Evolutionary conservation across 202 grass and related monocot species (phyloP).

Genomic region (Zoysia matrella): DNA sequence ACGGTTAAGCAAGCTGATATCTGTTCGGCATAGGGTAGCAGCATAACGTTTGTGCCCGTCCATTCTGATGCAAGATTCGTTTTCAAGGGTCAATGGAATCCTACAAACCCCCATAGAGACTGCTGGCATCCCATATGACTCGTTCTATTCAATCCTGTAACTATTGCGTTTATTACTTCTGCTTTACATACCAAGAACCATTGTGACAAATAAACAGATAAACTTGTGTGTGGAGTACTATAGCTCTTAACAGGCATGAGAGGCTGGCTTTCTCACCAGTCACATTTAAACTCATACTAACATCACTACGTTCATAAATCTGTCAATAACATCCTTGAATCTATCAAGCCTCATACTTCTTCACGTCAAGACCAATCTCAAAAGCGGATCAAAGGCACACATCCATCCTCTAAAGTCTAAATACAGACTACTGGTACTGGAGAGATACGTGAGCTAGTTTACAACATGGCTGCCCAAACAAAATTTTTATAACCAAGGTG

Average conservation of each 20-base stretch:
- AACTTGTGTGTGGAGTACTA: background rate
- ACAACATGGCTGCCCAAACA: conserved; percentile 23
- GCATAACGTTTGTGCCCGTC: no score
- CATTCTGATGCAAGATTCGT: no score
- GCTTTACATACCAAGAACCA: no score
- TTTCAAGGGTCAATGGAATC: no score
- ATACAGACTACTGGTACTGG: background rate
- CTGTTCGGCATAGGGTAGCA: no score
- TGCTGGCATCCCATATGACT: no score
- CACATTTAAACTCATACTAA: background rate
- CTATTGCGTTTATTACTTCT: background rate
- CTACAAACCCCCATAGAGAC: no score
- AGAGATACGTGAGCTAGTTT: conserved; percentile 33
- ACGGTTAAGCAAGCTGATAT: no score
- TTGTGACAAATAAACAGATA: background rate
- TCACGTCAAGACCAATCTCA: background rate
- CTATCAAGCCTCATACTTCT: background rate
- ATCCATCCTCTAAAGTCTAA: background rate
- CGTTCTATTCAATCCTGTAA: background rate
- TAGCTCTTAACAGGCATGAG: background rate
- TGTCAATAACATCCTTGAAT: background rate
- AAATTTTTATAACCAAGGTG: conserved; percentile 11
- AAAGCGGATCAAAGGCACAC: conserved; percentile 3
- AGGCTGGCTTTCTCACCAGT: background rate
- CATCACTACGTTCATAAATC: background rate